Base-by-base conservation (phyloP, 2,329 filamentous ascomycete species). In the Fusarium fujikuroi region DNA sequence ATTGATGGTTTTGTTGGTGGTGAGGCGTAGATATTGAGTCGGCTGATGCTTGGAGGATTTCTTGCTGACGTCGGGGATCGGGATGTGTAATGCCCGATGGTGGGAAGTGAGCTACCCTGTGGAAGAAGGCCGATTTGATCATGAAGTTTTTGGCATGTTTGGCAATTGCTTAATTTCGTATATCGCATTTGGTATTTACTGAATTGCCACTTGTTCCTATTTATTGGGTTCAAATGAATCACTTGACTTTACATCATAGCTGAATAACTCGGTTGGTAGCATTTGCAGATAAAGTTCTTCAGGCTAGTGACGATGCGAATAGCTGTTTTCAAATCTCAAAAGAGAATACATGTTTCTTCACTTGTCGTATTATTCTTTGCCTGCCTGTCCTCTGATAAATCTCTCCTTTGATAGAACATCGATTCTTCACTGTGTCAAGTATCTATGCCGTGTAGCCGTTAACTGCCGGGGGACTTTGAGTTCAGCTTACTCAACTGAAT, bases 21-120 rank as follows among this genome's bases (percentile, higher is more conserved):
- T 61, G 70, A 60, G 50, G 44, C 60, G 72, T 56, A 68, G 66
- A 62, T 69, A n/a, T 67, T 63, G 42, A 46, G 63, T 78, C 70
- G 62, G 74, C 73, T 70, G 70, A 78, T 78, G 68, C 75, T 62
- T 76, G 60, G 60, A 58, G 59, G 73, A 74, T 75, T 78, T 76
- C 66, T 69, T 57, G 63, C 68, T 74, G 73, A 72, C 63, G 75
- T 77, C 75, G 76, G 77, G 30, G 62, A 40, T 73, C 75, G 77
- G 76, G 73, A 49, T 56, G 63, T 62, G n/a, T 25, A 57, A 59
- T 52, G 53, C 74, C 74, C 76, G 73, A 69, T 39, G 21, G 25
- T 30, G 30, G 28, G 11, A 21, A 23, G 30, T 28, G 28, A 10
- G 15, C 25, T 66, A 67, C 64, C 64, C 63, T 67, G 40, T 28